Evolutionary conservation across 768 basidiomycete species (phyloP).

Genomic region (Hypholoma sublateritium): DNA sequence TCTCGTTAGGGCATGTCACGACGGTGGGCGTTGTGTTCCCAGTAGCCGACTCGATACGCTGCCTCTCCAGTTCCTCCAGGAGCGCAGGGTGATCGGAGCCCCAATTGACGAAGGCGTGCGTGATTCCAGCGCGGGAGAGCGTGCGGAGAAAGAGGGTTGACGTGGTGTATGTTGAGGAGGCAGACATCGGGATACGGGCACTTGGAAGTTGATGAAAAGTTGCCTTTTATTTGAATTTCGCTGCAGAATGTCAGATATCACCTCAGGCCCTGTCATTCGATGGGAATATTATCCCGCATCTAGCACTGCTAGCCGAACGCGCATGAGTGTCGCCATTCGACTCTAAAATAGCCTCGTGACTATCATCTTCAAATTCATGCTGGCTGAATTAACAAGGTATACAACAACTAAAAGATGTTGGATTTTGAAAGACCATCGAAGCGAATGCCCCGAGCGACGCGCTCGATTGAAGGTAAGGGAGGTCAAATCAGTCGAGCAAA

Average conservation of each 20-base stretch:
- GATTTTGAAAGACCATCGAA: too few species aligned
- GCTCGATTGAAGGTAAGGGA: too few species aligned
- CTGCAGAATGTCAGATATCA: not conserved
- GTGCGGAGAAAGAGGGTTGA: conserved; percentile 62
- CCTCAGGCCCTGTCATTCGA: not conserved
- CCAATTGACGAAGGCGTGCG: conserved; percentile 74
- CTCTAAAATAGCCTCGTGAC: not conserved
- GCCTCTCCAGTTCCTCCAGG: conserved; percentile 65
- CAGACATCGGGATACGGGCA: not conserved
- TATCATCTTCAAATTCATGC: not conserved
- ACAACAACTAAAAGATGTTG: too few species aligned
- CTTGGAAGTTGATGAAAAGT: not conserved
- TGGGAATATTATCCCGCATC: not conserved
- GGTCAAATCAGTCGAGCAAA: too few species aligned
- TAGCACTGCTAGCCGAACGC: not conserved
- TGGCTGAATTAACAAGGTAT: not conserved
- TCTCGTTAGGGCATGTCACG: conserved; percentile 73
- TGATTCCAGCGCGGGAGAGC: conserved; percentile 56
- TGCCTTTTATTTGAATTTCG: too few species aligned
- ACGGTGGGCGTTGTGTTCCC: conserved; percentile 44
- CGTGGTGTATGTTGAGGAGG: conserved; percentile 40
- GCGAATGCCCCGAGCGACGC: too few species aligned
- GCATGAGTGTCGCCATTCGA: not conserved
- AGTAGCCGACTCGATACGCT: conserved; percentile 33
- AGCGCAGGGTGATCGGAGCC: conserved; percentile 75